Evolutionary conservation across 768 basidiomycete species (phyloP), one percentile per base, ranked within the genome.

Genomic region (Lenzites betulinus): DNA sequence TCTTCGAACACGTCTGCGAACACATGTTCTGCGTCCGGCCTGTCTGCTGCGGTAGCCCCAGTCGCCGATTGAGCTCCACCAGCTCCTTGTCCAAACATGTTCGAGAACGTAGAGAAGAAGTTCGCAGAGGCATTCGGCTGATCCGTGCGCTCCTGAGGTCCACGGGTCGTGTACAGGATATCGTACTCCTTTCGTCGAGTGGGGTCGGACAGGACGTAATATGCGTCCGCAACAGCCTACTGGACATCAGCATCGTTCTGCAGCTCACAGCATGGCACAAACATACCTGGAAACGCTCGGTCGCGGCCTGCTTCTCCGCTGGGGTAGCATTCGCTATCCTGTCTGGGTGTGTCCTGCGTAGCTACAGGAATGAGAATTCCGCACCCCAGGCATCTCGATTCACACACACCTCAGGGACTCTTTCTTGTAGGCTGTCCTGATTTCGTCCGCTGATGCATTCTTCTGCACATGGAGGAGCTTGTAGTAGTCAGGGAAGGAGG

Each of bases 1-100:
- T 96, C 94, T 63, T 95, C 94, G 64, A 96, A 96, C 5, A 91
- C 93, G 69, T 95, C 89, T 2, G 89, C 87, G 70, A 96, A 97
- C 8, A 95, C 85, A 41, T 84, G 79, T 49, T 95, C 86, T 13
- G 94, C 83, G 69, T 95, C 79, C 30, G 93, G 93, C 60, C 86
- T 80, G 47, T 76, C 77, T 56, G 62, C 70, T 22, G 70, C 60
- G 23, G 71, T 68, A 42, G 76, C 70, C 50, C 74, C 70, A 35
- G 75, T 43, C 13, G 72, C 66, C 1, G 70, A 63, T 22, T 52
- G 69, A 20, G 71, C 59, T 9, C 65, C 70, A 2, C 68, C 64
- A 2, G 74, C 74, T 25, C 74, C 75, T 13, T 76, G 72, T 22
- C 78, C 78, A 74, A 95, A 95, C 81, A 88, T 87, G 61, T 77